phyloP scores from a whole-genome alignment of 23 red algal species.

The Gracilaria domingensis region DNA sequence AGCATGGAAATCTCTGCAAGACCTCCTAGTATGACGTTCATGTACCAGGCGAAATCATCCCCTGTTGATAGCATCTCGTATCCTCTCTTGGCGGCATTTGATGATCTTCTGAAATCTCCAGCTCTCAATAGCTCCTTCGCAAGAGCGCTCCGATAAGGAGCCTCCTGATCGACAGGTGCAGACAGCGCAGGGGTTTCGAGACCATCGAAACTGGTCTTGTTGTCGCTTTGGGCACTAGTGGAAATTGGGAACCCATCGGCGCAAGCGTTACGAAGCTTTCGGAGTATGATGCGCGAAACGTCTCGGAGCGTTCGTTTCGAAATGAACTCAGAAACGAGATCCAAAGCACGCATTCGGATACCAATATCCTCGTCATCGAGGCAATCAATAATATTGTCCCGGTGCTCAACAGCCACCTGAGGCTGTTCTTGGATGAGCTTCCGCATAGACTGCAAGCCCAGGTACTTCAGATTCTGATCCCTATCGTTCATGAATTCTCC shows the following conservation, averaged over 20 bases:
- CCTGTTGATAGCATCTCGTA: conserved; percentile 68
- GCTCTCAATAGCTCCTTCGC: conserved; percentile 59
- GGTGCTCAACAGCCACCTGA: conserved; percentile 67
- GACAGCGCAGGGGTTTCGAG: background rate
- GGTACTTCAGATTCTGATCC: conserved; percentile 98
- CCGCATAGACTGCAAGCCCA: conserved; percentile 84
- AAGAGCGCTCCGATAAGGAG: conserved; percentile 63
- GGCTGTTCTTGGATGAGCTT: conserved; percentile 68
- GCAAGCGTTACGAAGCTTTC: conserved; percentile 59
- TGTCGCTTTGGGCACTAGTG: conserved; percentile 5
- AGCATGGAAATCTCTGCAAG: conserved; percentile 72
- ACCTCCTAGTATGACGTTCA: conserved; percentile 70
- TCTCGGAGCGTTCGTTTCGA: conserved; percentile 68
- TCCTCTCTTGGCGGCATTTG: conserved; percentile 37
- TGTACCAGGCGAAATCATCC: conserved; percentile 91
- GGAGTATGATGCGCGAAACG: conserved; percentile 64
- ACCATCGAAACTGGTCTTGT: conserved; percentile 9
- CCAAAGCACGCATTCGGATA: conserved; percentile 90
- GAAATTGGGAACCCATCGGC: conserved; percentile 10
- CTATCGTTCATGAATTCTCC: conserved; percentile 82
- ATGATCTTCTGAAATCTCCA: conserved; percentile 49
- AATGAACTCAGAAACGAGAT: conserved; percentile 77
- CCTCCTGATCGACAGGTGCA: conserved; percentile 42
- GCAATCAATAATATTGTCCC: conserved; percentile 84
- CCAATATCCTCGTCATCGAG: conserved; percentile 90